Base-by-base conservation (phyloP, 805 yeast genomes). In the Candida chilensis region DNA sequence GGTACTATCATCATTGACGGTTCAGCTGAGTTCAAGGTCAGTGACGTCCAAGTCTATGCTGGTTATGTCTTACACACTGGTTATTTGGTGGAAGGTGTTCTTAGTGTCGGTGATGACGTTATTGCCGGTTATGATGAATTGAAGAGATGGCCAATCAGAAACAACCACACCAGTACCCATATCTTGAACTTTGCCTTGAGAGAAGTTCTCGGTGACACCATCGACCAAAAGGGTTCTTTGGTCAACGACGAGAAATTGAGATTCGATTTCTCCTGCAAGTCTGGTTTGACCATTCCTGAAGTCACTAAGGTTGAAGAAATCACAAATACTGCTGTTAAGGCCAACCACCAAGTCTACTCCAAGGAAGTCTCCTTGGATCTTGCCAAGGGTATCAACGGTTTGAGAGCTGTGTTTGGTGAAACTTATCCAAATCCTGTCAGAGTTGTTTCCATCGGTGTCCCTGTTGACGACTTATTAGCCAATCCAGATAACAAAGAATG, bases 401-500 rank as follows among this genome's bases (percentile, higher is more conserved):
- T 92, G 28, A 84, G 98, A 61, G 98, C 98, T 33, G 98, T 92
- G 25, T 92, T 92, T 48, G 98, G 98, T 49, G 99, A 92, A 67
- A 86, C 95, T 3, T 92, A 92, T 52, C 99, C 99, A 26, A 96
- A 92, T 52, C 99, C 98, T 22, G 99, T 92, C 15, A 78, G 98
- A 54, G 98, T 92, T 43, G 96, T 92, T 29, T 84, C 95, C 18
- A 83, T 92, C 48, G 99, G 99, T 50, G 80, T 73, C 24, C 78
- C 95, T 28, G 87, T 92, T 27, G 87, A 83, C 16, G 92, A 82
- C 10, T 64, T 92, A 42, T 54, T 90, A 41, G 65, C 67, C 5
- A 66, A 77, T 44, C 95, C 96, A 42, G 44, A 62, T 17, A 82
- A 73, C 49, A 61, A 63, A 30, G 74, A 84, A 47, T 92, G 98